Evolutionary conservation across 2,329 filamentous ascomycete species (phyloP).

Genomic region (Fusarium camptoceras): DNA sequence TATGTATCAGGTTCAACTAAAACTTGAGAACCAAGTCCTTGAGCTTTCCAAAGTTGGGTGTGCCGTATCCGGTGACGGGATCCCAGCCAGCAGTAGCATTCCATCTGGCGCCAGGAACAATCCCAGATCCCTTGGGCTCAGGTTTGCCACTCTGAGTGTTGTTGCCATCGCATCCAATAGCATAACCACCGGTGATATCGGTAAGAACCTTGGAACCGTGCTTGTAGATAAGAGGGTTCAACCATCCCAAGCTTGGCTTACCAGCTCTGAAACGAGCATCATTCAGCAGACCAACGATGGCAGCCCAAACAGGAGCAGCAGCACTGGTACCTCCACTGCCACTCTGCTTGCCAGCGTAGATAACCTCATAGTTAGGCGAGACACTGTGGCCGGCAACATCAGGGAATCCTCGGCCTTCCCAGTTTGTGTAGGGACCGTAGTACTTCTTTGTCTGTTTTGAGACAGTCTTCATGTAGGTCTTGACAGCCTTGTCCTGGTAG

Average conservation of each 20-base stretch:
- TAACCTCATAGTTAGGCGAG: slow-evolving; percentile 63
- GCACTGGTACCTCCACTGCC: slow-evolving; percentile 55
- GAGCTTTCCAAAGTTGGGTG: slow-evolving; percentile 39
- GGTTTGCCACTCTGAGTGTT: slow-evolving; percentile 34
- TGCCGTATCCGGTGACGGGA: slow-evolving; percentile 36
- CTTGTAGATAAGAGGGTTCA: slow-evolving; percentile 61
- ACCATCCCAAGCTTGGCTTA: slow-evolving; percentile 60
- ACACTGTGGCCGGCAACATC: slow-evolving; percentile 59
- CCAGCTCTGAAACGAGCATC: slow-evolving; percentile 58
- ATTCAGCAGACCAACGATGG: slow-evolving; percentile 62
- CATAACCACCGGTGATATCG: slow-evolving; percentile 49
- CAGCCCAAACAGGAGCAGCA: slow-evolving; percentile 61
- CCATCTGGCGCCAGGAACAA: slow-evolving; percentile 36
- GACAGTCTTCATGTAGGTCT: slow-evolving; percentile 52
- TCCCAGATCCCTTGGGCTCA: slow-evolving; percentile 26
- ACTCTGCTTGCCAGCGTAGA: slow-evolving; percentile 44
- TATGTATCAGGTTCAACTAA: not conserved
- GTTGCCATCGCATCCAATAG: slow-evolving; percentile 47
- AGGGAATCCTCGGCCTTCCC: slow-evolving; percentile 57
- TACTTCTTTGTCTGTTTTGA: slow-evolving; percentile 53
- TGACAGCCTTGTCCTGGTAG: slow-evolving; percentile 59
- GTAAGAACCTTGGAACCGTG: slow-evolving; percentile 32
- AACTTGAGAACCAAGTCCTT: slow-evolving; percentile 24
- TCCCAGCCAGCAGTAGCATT: slow-evolving; percentile 42
- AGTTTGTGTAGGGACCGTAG: slow-evolving; percentile 48